Evolutionary conservation across 257 asterid species (phyloP), one percentile per base, ranked within the genome.

Genomic region (Orobanche coerulescens): DNA sequence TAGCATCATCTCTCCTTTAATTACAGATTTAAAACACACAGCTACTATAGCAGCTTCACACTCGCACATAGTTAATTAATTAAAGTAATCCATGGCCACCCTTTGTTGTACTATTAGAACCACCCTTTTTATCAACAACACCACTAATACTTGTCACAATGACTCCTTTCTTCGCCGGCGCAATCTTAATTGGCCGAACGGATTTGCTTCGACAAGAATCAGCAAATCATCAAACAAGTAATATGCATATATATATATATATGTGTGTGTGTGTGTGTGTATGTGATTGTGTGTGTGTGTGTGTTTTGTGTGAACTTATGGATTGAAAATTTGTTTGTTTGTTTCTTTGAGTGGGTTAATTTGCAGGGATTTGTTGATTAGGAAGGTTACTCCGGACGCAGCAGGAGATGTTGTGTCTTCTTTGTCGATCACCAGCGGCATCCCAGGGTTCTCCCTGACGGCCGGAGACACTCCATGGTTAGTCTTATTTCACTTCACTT

Each of bases 321-420:
- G n/a, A n/a, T n/a, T n/a, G 10, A 15, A 0, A 20, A 9, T 19
- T 22, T 34, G 14, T 23, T 15, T 28, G 24, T 5, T 23, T 13
- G 0, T 20, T 26, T 26, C 5, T 26, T 26, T 2, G 31, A 5
- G 31, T 26, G 3, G n/a, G n/a, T n/a, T n/a, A n/a, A n/a, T n/a
- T 13, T 57, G 70, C 74, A 73, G 78, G 57, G 60, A 62, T 56
- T 65, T 57, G 36, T 14, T 67, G 5, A 51, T 40, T 10, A 51
- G 62, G 36, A 62, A 46, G 12, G 74, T 64, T 23, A 56, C 49
- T 0, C 74, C 71, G 19, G 78, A 67, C 49, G 54, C 33, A 1
- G 73, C 74, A 0, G 76, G 43, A 26, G 76, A 71, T 71, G 34
- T 68, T 39, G 4, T 68, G 43, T 62, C 74, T 18, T 49, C 73